Conservation (phyloP, 345 rosid species). For the Salix dunnii region DNA sequence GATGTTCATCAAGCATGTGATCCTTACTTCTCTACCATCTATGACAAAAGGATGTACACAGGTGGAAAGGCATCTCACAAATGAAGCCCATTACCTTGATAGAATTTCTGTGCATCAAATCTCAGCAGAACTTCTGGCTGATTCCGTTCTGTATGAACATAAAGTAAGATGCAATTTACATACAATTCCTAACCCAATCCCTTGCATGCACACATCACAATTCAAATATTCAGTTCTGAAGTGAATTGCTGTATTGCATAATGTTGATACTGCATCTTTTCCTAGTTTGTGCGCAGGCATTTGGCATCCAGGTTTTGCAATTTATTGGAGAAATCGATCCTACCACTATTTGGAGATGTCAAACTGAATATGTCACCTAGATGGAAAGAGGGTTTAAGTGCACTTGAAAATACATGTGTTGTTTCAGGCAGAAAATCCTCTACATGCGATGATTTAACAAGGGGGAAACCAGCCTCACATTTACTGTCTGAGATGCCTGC, state of each 20-base stretch:
- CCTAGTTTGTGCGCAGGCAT: slow-evolving; percentile 88
- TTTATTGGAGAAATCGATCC: slow-evolving; percentile 46
- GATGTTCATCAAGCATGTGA: slow-evolving; percentile 55
- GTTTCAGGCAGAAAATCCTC: slow-evolving; percentile 20
- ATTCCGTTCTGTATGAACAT: slow-evolving; percentile 63
- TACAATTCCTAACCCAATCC: neutral
- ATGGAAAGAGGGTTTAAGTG: slow-evolving; percentile 56
- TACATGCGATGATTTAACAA: slow-evolving; percentile 4
- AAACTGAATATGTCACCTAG: slow-evolving; percentile 44
- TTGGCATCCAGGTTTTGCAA: slow-evolving; percentile 58
- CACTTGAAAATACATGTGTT: slow-evolving; percentile 41
- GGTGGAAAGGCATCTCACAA: slow-evolving; percentile 24
- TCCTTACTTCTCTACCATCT: slow-evolving; percentile 45
- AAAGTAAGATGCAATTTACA: slow-evolving; percentile 39
- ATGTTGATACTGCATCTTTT: slow-evolving; percentile 25
- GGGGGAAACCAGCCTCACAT: slow-evolving; percentile 17
- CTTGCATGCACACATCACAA: neutral
- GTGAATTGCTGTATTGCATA: neutral
- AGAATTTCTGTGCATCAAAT: slow-evolving; percentile 44
- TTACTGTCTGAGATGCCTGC: slow-evolving; percentile 12
- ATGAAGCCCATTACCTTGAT: slow-evolving; percentile 32
- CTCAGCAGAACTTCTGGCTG: slow-evolving; percentile 56
- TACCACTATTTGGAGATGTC: slow-evolving; percentile 31
- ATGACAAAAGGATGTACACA: slow-evolving; percentile 24
- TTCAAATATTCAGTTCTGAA: neutral